Percentiles rank a stretch among this genome's conserved stretches.
Conservation (phyloP, 1,284 basidiomycete species). For the Amylostereum areolatum region DNA sequence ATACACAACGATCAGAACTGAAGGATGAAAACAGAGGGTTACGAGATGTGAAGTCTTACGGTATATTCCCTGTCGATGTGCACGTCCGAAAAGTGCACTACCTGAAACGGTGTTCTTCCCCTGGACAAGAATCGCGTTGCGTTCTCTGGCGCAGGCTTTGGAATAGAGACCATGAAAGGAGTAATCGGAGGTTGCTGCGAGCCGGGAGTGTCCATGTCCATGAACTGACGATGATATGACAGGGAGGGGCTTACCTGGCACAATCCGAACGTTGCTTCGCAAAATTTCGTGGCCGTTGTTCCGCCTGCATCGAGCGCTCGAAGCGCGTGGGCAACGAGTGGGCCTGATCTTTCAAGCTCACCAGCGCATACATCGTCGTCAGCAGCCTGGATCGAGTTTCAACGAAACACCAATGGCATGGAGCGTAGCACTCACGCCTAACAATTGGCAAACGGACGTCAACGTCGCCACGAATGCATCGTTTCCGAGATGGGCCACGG, state of each 20-base stretch:
- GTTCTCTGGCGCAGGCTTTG: conserved; percentile 30
- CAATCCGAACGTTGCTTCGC: conserved; percentile 49
- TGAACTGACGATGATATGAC: not conserved
- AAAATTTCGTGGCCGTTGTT: conserved; percentile 48
- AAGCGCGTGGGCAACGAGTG: conserved; percentile 52
- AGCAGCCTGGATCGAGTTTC: conserved; percentile 19
- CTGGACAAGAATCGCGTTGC: conserved; percentile 29
- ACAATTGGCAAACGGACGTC: conserved; percentile 33
- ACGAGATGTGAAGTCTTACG: conserved; percentile 21
- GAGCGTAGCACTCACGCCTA: conserved; percentile 22
- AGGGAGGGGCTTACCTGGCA: conserved; percentile 33
- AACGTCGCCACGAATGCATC: conserved; percentile 33
- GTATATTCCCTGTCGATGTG: conserved; percentile 48
- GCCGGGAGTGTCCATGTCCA: not conserved
- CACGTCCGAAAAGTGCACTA: conserved; percentile 48
- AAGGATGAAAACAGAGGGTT: not conserved
- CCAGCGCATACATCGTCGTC: conserved; percentile 51
- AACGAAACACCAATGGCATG: not conserved
- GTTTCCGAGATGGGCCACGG: conserved; percentile 37
- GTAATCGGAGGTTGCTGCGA: conserved; percentile 26
- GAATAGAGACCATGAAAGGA: conserved; percentile 36
- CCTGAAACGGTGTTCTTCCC: conserved; percentile 38
- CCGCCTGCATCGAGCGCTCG: conserved; percentile 40
- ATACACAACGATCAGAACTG: not conserved
- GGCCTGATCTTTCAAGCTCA: conserved; percentile 41